Base-by-base conservation (phyloP, 495 filamentous ascomycete genomes). In the Talaromyces borbonicus region DNA sequence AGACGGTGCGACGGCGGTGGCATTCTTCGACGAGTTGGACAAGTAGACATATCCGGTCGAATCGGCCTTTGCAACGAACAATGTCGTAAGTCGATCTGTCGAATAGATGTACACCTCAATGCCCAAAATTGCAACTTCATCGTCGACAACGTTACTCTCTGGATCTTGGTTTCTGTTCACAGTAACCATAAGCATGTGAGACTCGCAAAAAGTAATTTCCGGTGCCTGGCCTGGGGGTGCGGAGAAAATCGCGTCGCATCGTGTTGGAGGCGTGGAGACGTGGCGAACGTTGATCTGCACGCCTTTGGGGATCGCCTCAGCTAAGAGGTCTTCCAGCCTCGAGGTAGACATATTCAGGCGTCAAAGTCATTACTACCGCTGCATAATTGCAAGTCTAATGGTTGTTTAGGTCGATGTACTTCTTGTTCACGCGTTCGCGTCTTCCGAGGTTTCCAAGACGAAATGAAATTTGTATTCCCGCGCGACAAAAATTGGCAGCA, bases 51-150 rank as follows among this genome's bases (percentile, higher is more conserved):
- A 90, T 37, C 92, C 92, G 1, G 90, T 95, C 12, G 90, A 95
- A 63, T 99, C 92, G 39, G 92, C 92, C 65, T 99, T 99, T 46
- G 87, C 89, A 29, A 99, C 81, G 63, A 97, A 99, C 26, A 97
- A 75, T 27, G 82, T 94, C 4, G 84, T 93, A 25, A 85, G 75
- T 62, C 79, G 76, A 49, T 77, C 77, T 25, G 85, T 93, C 16
- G 84, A 75, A 59, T 83, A 84, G 48, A 84, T 66, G 41, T 73
- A 48, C 33, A 77, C 68, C 54, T 84, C 80, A 47, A 84, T 76
- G 8, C 81, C 85, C 52, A 83, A 80, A n/a, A 85, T 63, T 31
- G 80, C 67, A 24, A 84, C 51, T 49, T 72, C 68, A 42, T 60
- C 48, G 26, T 46, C 30, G 3, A 46, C 43, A 5, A 16, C 30